phyloP scores from a whole-genome alignment of 371 early-diverging fungal species.

The Umbelopsis sp. region DNA sequence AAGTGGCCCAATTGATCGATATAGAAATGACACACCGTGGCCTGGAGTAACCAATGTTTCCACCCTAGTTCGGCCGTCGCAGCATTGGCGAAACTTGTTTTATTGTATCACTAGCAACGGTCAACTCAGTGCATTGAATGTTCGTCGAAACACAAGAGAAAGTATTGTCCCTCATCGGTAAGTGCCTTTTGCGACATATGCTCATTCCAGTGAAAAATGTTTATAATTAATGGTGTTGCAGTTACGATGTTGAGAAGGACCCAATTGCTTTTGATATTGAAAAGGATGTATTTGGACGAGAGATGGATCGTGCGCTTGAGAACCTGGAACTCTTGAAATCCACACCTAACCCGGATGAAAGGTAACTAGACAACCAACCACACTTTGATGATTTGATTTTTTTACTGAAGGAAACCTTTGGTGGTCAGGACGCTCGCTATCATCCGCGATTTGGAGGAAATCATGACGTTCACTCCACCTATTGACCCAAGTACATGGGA shows the following conservation, averaged over 20 bases:
- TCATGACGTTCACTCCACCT: neutral
- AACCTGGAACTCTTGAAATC: conserved; percentile 28
- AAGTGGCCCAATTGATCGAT: neutral
- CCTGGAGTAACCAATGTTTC: too few relatives aligned
- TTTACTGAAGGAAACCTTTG: too few relatives aligned
- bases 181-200: neutral
- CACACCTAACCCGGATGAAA: neutral
- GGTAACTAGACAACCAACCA: neutral
- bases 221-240: neutral
- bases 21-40: too few relatives aligned
- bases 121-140: conserved; percentile 34
- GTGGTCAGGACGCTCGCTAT: neutral
- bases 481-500: neutral
- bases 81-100: conserved; percentile 27
- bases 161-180: conserved; percentile 28
- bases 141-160: conserved; percentile 30
- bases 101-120: conserved; percentile 39
- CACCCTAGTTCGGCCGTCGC: conserved; percentile 30
- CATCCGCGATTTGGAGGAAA: neutral
- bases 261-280: conserved; percentile 33
- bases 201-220: too few relatives aligned
- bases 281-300: conserved; percentile 33
- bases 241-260: conserved; percentile 28
- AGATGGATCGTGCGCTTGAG: conserved; percentile 26
- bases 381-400: too few relatives aligned